Base-by-base conservation (phyloP, 257 asterid species). In the Nicotiana obtusifolia region DNA sequence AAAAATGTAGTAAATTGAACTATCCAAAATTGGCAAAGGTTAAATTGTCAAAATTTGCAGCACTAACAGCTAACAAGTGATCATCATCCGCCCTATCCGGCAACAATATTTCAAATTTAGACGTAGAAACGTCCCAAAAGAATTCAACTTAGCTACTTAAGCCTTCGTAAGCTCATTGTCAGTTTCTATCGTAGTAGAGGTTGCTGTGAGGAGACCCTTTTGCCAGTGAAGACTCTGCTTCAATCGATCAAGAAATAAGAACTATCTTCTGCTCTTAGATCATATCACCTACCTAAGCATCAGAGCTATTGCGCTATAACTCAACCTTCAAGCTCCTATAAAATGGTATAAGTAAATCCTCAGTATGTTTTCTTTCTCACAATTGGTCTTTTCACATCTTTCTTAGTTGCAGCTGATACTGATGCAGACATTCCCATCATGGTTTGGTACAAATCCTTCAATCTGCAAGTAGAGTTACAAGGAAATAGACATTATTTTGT, bases 381-480 rank as follows among this genome's bases (percentile, higher is more conserved):
- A 5, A 81, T 56, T 14, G 81, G 82, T 89, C 87, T 93, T 89
- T 88, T 95, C 64, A 86, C 86, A 24, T 95, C 99, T 81, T 90
- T 95, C 91, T 90, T 95, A 57, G 88, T 82, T 22, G 81, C 75
- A 5, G 86, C 76, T 20, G 93, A 86, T 61, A 89, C 90, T 26
- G 91, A 65, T 64, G 66, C 4, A 13, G 88, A 84, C 68, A 80
- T 64, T 78, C 90, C 97, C 47, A 84, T 59, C 69, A 78, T 47
- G 75, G 90, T 89, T 87, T 90, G 97, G 79, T 89, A 90, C 60
- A 93, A 67, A 84, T 95, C 99, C 84, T 89, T 92, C 87, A 94
- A 84, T 81, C 98, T 95, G 84, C 86, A 86, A 69, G 24, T 24
- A 31, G 5, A 5, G 26, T n/a, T n/a, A 10, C 52, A 68, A 67